A percentile compares a stretch with the other conserved stretches of the same genome.
Conservation (phyloP, 2,329 filamentous ascomycete genomes). For the Pezicula neosporulosa region DNA sequence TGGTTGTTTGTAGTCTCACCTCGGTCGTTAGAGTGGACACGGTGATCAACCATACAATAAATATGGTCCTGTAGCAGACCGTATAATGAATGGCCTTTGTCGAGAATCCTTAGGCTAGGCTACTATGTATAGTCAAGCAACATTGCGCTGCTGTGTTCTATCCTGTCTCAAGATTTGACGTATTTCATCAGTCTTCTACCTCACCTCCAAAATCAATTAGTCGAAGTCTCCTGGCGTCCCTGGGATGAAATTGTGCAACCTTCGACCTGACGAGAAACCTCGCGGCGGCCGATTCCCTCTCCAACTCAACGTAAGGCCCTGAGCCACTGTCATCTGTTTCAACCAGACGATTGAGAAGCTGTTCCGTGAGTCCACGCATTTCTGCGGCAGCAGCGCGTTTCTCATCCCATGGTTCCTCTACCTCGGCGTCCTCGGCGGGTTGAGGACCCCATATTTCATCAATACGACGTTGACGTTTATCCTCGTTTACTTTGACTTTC, state of each 20-base stretch:
- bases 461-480: conserved; percentile 56
- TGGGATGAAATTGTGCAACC: conserved; percentile 63
- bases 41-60: no score
- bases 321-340: conserved; percentile 51
- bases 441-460: conserved; percentile 56
- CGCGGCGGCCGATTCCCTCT: conserved; percentile 57
- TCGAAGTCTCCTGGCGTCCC: conserved; percentile 55
- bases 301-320: conserved; percentile 55
- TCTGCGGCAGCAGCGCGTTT: conserved; percentile 46
- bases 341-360: conserved; percentile 55
- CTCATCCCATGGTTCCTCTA: conserved; percentile 31
- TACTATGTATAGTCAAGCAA: no score
- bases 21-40: no score
- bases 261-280: conserved; percentile 63
- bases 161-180: no score
- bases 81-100: no score
- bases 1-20: no score
- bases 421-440: conserved; percentile 35
- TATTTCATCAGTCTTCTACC: conserved; percentile 44
- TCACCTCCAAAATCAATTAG: conserved; percentile 64
- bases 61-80: no score
- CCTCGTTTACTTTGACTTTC: conserved; percentile 38
- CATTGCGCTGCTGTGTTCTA: no score
- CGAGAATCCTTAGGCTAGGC: no score
- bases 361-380: conserved; percentile 57